Base-by-base conservation (phyloP, 2,329 filamentous ascomycete species). In the Paracorniculantispora psalliotae region DNA sequence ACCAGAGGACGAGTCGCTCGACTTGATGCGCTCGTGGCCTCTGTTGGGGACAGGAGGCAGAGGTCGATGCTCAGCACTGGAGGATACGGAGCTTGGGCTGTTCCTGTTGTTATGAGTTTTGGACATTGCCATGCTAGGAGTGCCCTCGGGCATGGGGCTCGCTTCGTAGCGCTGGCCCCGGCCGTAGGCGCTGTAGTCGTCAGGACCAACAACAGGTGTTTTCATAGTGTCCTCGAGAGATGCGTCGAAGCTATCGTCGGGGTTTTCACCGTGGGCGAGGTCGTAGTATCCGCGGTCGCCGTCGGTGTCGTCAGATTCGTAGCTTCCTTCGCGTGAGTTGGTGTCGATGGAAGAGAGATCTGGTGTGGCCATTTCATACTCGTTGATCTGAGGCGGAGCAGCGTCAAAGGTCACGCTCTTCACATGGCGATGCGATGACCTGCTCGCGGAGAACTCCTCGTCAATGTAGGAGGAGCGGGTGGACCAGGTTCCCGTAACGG, bases 341-440 rank as follows among this genome's bases (percentile, higher is more conserved):
- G 90, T 93, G 26, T 90, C 91, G 25, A 96, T 81, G 0, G 92
- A 96, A 1, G 93, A 97, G n/a, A 96, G 84, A 69, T 97, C 94
- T 12, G 94, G 94, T 2, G 94, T 99, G 35, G 91, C 90, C 89
- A 97, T 92, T 75, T 97, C 94, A 72, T 97, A 99, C 75, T 99
- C 94, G 70, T 97, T 96, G 68, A 99, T 83, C 70, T 96, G 90
- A 25, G 94, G 94, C 23, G 93, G 93, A 2, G 91, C 92, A 39
- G 88, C 89, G 74, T 97, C 92, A 71, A 99, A 99, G 0, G 93
- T 99, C 60, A 99, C 94, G 68, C 92, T 97, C 80, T 99, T 99
- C 50, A 91, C 87, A 74, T 96, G 90, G 57, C 92, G 89, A 70
- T 91, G 89, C 44, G 92, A 80, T 13, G 81, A 82, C 64, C 84